Conservation (phyloP, 192 early-diverging fungal genomes). For the Coemansia sp. region DNA sequence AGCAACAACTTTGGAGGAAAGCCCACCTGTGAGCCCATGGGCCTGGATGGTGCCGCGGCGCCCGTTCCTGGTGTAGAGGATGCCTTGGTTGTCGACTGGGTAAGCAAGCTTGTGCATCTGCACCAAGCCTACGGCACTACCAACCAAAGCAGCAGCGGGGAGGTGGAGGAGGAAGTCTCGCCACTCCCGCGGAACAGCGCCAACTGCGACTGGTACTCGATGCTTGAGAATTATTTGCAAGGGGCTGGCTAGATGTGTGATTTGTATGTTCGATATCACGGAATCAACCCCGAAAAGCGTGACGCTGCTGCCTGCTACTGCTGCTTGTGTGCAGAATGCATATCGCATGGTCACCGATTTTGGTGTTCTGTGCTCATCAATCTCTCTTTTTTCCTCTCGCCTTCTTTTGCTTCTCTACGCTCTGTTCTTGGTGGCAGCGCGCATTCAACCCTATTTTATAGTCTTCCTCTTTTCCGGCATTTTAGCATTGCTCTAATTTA, state of each 20-base stretch:
- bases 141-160: background rate
- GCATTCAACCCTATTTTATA: background rate
- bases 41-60: background rate
- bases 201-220: constrained; percentile 6
- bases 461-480: background rate
- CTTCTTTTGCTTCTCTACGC: background rate
- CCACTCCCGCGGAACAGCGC: background rate
- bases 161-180: background rate
- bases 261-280: background rate
- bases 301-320: no score
- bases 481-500: background rate
- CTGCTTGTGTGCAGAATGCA: no score
- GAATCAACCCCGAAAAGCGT: no score
- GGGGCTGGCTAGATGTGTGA: background rate
- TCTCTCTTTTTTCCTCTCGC: background rate
- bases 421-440: background rate
- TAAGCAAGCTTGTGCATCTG: constrained; percentile 13
- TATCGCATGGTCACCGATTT: no score
- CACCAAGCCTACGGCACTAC: constrained; percentile 9
- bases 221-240: constrained; percentile 1
- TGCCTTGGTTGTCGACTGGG: constrained; percentile 19
- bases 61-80: background rate
- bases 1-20: background rate
- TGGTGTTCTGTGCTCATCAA: no score
- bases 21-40: background rate